Conservation (phyloP, 2,329 filamentous ascomycete species). For the Pseudonectria foliicola region DNA sequence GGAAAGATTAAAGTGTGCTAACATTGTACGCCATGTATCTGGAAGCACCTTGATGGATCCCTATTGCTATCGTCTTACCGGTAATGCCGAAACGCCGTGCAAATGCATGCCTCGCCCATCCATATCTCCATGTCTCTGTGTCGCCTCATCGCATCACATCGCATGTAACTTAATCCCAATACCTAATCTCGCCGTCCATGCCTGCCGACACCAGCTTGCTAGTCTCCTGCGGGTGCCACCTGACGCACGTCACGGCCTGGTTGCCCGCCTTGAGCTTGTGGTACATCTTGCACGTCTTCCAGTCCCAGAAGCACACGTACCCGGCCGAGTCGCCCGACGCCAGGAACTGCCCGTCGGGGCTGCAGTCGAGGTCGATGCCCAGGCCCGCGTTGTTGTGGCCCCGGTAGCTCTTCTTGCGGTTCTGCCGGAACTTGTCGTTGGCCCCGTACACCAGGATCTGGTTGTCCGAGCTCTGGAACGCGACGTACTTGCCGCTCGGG, state of each 20-base stretch:
- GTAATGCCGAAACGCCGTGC: constrained; percentile 4
- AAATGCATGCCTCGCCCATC: neutral
- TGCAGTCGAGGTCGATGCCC: constrained; percentile 81
- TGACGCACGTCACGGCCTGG: constrained; percentile 73
- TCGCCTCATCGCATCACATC: too few relatives aligned
- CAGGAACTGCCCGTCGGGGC: constrained; percentile 87
- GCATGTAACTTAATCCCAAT: constrained; percentile 99
- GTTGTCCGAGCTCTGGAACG: constrained; percentile 90
- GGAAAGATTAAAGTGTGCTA: too few relatives aligned
- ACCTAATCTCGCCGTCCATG: constrained; percentile 78
- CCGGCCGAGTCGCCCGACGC: constrained; percentile 81
- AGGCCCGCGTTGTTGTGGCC: constrained; percentile 96
- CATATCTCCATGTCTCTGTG: too few relatives aligned
- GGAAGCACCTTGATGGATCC: too few relatives aligned
- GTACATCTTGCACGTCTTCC: constrained; percentile 99
- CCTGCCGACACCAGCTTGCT: constrained; percentile 90
- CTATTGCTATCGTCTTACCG: neutral
- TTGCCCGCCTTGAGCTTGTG: constrained; percentile 88
- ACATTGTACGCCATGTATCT: too few relatives aligned
- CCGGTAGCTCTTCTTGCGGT: constrained; percentile 92
- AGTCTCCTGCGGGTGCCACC: constrained; percentile 97
- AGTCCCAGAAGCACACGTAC: constrained; percentile 95
- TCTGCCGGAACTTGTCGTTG: constrained; percentile 93
- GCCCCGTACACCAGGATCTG: constrained; percentile 94
- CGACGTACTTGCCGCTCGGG: constrained; percentile 87